A percentile compares a stretch with the other conserved stretches of the same genome.
phyloP scores from a whole-genome alignment of 176 grass and related monocot species.

The Eremochloa ophiuroides region DNA sequence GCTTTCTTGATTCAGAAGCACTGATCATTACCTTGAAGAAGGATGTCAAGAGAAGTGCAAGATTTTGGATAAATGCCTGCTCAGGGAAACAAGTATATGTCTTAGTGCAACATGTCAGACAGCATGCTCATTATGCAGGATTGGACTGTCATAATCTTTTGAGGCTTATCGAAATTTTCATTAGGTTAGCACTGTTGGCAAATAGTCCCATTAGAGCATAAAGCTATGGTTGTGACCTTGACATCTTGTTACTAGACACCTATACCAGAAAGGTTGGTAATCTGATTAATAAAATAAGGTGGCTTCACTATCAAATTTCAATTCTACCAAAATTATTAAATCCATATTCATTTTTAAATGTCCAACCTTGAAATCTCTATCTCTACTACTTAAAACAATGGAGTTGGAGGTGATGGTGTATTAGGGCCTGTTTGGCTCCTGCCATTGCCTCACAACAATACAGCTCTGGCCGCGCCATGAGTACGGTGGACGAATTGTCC shows the following conservation, averaged over 20 bases:
- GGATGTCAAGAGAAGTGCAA: conserved; percentile 4
- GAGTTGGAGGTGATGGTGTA: background rate
- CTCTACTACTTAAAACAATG: background rate
- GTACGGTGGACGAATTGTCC: no score
- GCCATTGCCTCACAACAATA: no score
- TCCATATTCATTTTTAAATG: no score
- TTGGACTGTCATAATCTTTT: background rate
- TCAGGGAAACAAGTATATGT: conserved; percentile 2
- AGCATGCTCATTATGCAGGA: background rate
- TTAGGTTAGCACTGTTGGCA: background rate
- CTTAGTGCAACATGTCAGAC: background rate
- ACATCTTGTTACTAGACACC: background rate
- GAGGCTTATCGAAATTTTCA: background rate
- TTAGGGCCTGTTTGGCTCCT: no score
- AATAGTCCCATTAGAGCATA: background rate
- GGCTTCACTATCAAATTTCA: background rate
- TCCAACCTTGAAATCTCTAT: background rate
- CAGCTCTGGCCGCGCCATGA: no score
- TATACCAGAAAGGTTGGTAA: background rate
- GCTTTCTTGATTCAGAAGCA: background rate
- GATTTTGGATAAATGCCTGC: conserved; percentile 18
- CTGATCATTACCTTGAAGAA: conserved; percentile 7
- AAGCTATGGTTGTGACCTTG: background rate
- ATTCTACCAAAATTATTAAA: background rate
- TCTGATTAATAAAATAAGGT: background rate